Base-by-base conservation (phyloP, 2,329 filamentous ascomycete genomes). In the Phaeoacremonium minimum region DNA sequence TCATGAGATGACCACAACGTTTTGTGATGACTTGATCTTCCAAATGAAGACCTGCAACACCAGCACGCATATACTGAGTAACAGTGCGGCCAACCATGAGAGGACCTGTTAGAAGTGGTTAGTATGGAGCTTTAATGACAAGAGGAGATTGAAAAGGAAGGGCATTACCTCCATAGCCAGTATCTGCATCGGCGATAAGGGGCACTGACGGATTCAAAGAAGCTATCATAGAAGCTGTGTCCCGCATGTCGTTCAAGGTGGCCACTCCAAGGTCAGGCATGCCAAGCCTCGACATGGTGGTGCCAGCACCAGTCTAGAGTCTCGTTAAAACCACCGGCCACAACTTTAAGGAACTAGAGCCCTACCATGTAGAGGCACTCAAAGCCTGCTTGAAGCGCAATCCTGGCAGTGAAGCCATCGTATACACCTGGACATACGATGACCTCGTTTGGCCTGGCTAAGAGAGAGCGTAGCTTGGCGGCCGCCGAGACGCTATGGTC, bases 361-460 rank as follows among this genome's bases (percentile, higher is more conserved):
- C 62, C 30, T 58, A 79, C 76, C 78, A 83, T 82, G 55, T 83
- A 82, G 30, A 83, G 52, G 36, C 64, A 69, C 32, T 80, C 71
- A 41, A 79, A 79, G 4, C 74, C 76, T 15, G 73, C 60, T 20
- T 63, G 57, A 22, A 80, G 58, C 2, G 77, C 77, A 42, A 82
- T 69, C 3, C 77, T 64, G 2, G 78, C 75, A 3, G 75, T 75
- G 28, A 80, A 66, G 4, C 77, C 77, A 63, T 83, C 78, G 46
- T 80, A 81, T 5, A 83, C 76, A 26, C 78, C 77, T 1, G 77
- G 77, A 40, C 71, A 77, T 4, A 79, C 67, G 22, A 81, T 43
- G 28, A 67, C 57, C 33, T 61, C 53, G 13, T 58, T 48, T 20
- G 55, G 48, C 14, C 61, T 52, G 5, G 49, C 47, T 4, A 67